A percentile compares a stretch with the other conserved stretches of the same genome.
phyloP scores from a whole-genome alignment of 1,139 yeast genomes.

The Debaryomyces nepalensis region DNA sequence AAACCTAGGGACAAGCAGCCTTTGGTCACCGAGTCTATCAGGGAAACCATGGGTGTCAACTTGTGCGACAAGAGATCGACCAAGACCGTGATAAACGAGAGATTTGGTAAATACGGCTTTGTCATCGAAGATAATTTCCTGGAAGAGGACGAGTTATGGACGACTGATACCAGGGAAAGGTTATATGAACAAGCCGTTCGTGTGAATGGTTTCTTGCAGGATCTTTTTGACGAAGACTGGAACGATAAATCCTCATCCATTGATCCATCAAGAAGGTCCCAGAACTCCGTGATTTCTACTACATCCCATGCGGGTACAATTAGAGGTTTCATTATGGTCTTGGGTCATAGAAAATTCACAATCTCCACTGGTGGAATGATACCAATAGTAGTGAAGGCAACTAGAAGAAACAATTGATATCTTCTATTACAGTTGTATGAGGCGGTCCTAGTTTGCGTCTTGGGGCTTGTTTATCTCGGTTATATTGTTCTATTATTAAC shows the following conservation, averaged over 20 bases:
- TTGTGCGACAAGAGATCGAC: slow-evolving; percentile 64
- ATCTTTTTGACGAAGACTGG: slow-evolving; percentile 45
- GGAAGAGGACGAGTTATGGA: slow-evolving; percentile 52
- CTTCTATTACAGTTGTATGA: not conserved
- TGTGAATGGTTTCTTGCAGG: slow-evolving; percentile 50
- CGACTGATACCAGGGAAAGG: slow-evolving; percentile 53
- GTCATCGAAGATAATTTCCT: slow-evolving; percentile 48
- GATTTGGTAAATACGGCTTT: slow-evolving; percentile 44
- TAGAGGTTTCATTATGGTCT: slow-evolving; percentile 53
- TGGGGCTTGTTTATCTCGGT: not conserved
- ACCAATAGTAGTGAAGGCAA: slow-evolving; percentile 58
- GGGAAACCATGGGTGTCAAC: slow-evolving; percentile 72
- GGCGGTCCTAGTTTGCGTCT: not conserved
- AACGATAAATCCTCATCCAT: slow-evolving; percentile 19
- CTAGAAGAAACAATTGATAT: slow-evolving; percentile 19
- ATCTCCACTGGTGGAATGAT: slow-evolving; percentile 63
- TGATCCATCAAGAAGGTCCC: slow-evolving; percentile 26
- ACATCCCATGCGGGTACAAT: slow-evolving; percentile 71
- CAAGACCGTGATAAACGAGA: slow-evolving; percentile 42
- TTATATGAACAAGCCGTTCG: slow-evolving; percentile 53
- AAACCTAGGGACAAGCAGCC: slow-evolving; percentile 29
- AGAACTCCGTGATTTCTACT: slow-evolving; percentile 46
- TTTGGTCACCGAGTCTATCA: slow-evolving; percentile 61
- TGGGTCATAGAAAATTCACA: slow-evolving; percentile 58
- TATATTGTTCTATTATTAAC: not conserved